These are phyloP conservation scores for Acanthamoeba castellanii DNA, from an alignment of 208 protist species.

Conservation along the genomic window DNA sequence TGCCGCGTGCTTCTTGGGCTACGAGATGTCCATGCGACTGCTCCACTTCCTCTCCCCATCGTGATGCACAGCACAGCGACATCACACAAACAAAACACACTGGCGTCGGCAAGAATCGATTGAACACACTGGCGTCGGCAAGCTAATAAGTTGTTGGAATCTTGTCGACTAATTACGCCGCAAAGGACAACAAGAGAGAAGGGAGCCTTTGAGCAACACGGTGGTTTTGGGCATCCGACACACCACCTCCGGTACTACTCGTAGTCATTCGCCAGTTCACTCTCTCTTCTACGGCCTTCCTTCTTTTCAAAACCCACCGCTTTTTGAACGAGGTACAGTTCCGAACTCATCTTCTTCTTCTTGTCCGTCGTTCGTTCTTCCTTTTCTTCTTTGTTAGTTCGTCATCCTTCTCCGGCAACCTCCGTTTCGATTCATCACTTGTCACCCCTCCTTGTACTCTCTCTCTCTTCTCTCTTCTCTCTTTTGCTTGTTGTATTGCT, in stretches of 20 bases:
- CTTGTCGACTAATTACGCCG: not conserved
- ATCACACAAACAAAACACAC: too few species aligned
- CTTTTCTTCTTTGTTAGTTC: not conserved
- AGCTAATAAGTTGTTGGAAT: not conserved
- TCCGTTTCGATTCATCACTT: too few species aligned
- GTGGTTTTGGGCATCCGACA: too few species aligned
- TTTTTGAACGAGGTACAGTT: not conserved
- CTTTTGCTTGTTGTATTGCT: too few species aligned
- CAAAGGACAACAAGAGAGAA: not conserved
- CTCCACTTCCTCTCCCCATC: constrained; percentile 35
- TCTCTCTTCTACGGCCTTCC: not conserved
- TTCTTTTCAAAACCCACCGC: not conserved
- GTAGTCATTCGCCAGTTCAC: not conserved
- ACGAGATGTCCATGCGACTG: constrained; percentile 49
- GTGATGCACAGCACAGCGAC: too few species aligned
- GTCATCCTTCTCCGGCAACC: not conserved
- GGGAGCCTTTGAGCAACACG: not conserved
- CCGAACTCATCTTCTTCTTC: not conserved
- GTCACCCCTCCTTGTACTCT: too few species aligned
- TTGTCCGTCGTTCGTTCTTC: too few species aligned
- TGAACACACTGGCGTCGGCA: too few species aligned
- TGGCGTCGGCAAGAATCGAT: too few species aligned
- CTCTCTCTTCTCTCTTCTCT: too few species aligned
- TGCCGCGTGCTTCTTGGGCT: constrained; percentile 40
- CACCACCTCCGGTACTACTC: too few species aligned